Conservation (phyloP, 352 stramenopile species). For the Globisporangium spiculum region DNA sequence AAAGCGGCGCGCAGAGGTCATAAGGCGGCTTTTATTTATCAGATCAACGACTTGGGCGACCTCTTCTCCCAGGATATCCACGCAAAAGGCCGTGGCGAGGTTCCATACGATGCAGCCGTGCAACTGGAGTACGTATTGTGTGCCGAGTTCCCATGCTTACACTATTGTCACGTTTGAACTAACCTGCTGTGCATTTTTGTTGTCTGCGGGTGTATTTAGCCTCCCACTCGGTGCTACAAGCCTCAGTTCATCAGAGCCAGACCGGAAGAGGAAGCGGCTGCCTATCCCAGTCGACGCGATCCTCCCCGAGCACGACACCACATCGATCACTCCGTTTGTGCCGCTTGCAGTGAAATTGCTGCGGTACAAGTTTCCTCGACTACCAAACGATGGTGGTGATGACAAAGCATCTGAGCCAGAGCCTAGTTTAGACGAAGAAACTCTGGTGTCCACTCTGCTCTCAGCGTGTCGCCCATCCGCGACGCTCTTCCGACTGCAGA, state of each 20-base stretch:
- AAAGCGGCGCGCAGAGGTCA: slow-evolving; percentile 12
- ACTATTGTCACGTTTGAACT: background rate
- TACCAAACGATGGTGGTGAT: slow-evolving; percentile 20
- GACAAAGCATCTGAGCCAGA: background rate
- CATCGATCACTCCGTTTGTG: slow-evolving; percentile 42
- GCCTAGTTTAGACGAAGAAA: slow-evolving; percentile 30
- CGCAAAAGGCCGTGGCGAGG: slow-evolving; percentile 22
- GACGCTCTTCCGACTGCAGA: slow-evolving; percentile 60
- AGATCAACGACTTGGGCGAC: slow-evolving; percentile 67
- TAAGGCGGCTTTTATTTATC: slow-evolving; percentile 42
- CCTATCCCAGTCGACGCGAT: slow-evolving; percentile 60
- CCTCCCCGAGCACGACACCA: slow-evolving; percentile 45
- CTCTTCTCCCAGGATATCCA: slow-evolving; percentile 58
- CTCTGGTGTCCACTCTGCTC: slow-evolving; percentile 30
- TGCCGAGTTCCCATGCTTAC: background rate
- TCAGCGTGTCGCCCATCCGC: slow-evolving; percentile 45
- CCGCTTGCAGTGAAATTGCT: slow-evolving; percentile 44
- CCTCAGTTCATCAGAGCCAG: slow-evolving; percentile 20
- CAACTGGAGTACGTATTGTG: slow-evolving; percentile 56
- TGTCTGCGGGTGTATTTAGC: slow-evolving; percentile 20
- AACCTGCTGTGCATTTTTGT: background rate
- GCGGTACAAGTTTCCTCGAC: slow-evolving; percentile 43
- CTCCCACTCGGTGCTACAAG: slow-evolving; percentile 50
- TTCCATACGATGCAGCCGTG: slow-evolving; percentile 42
- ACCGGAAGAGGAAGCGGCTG: slow-evolving; percentile 28